phyloP scores from a whole-genome alignment of 1,284 basidiomycete genomes.

The Ustilago trichophora region DNA sequence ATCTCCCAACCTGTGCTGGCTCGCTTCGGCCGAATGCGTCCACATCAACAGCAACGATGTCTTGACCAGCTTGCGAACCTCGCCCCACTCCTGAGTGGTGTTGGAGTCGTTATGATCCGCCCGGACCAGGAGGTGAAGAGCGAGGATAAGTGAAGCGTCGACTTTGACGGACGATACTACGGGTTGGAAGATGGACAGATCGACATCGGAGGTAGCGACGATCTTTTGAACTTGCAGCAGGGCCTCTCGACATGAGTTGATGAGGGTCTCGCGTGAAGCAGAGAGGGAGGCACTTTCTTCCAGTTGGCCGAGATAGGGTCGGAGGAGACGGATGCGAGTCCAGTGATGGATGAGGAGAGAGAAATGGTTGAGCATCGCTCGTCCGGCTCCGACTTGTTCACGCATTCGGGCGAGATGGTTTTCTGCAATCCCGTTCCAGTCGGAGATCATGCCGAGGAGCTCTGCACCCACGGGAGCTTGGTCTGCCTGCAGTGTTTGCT shows the following conservation, averaged over 20 bases:
- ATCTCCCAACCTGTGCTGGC: conserved; percentile 8
- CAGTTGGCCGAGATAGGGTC: conserved; percentile 18
- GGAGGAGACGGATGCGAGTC: conserved; percentile 30
- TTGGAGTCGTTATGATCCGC: conserved; percentile 26
- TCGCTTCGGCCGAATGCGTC: conserved; percentile 17
- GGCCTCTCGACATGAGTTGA: conserved; percentile 30
- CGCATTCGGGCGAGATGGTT: conserved; percentile 16
- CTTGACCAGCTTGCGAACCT: conserved; percentile 17
- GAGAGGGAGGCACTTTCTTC: conserved; percentile 8
- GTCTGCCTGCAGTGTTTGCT: not conserved
- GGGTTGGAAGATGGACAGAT: conserved; percentile 40
- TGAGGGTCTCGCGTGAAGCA: conserved; percentile 8
- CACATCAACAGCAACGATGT: conserved; percentile 29
- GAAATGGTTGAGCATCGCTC: conserved; percentile 33
- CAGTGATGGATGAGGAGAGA: conserved; percentile 39
- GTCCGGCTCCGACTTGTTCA: conserved; percentile 3
- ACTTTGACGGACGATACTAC: conserved; percentile 20
- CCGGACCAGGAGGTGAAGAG: conserved; percentile 16
- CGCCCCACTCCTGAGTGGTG: conserved; percentile 6
- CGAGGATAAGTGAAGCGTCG: conserved; percentile 31
- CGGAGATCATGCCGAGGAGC: conserved; percentile 10
- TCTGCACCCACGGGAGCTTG: not conserved
- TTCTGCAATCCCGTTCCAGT: conserved; percentile 30
- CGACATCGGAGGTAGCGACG: conserved; percentile 21
- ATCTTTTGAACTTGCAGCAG: conserved; percentile 28